Percentiles rank a stretch among this genome's conserved stretches.
These are phyloP conservation scores for Eucalyptus sp. DNA, from an alignment of 345 rosid species.

Conservation along the genomic window DNA sequence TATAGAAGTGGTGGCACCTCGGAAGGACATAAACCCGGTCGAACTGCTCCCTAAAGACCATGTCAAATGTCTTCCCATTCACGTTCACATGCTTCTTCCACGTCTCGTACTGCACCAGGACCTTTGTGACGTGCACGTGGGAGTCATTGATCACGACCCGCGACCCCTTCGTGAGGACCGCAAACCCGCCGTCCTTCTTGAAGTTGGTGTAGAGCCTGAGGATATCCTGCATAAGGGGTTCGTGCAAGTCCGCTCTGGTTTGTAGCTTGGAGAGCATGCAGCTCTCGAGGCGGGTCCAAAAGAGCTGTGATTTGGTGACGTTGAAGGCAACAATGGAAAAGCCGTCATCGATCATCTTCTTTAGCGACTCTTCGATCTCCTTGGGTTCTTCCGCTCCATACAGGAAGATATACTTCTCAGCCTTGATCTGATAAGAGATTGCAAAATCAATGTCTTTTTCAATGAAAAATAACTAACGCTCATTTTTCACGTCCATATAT, in stretches of 20 bases:
- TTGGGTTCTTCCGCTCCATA: conserved; percentile 5
- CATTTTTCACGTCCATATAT: neutral
- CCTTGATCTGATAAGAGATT: neutral
- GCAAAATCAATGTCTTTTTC: neutral
- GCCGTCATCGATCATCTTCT: neutral
- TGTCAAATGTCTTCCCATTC: neutral
- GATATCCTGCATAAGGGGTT: neutral
- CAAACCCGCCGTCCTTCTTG: neutral
- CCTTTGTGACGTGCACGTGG: neutral
- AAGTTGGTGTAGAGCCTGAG: neutral
- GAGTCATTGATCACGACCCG: neutral
- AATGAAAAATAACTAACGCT: neutral
- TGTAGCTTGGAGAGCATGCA: neutral
- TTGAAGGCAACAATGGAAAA: neutral
- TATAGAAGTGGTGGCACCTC: neutral
- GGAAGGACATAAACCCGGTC: neutral
- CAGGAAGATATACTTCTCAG: neutral
- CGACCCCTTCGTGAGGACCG: neutral
- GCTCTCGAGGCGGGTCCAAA: neutral
- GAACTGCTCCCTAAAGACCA: neutral
- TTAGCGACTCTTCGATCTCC: neutral
- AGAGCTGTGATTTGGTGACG: neutral
- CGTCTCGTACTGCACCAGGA: neutral
- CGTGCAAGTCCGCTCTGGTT: neutral
- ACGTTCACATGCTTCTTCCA: neutral